Evolutionary conservation across 2,329 filamentous ascomycete genomes (phyloP).

Genomic region (Tolypocladium pustulatum): DNA sequence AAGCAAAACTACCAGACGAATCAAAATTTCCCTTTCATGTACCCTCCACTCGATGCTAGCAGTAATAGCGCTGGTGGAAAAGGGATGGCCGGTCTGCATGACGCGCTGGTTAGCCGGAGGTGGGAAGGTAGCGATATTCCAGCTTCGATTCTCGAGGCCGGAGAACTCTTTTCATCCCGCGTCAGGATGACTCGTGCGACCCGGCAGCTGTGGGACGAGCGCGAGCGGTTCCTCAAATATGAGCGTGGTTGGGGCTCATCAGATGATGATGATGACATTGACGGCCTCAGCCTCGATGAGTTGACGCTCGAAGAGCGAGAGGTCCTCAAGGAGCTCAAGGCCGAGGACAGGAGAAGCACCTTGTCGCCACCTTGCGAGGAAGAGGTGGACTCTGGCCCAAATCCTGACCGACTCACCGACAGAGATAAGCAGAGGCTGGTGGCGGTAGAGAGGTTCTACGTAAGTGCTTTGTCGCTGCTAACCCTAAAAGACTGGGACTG

Average conservation of each 20-base stretch:
- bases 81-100: conserved; percentile 69
- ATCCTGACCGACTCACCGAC: conserved; percentile 34
- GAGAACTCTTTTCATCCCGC: conserved; percentile 78
- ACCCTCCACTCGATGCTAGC: conserved; percentile 79
- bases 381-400: conserved; percentile 36
- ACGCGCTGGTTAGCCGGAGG: conserved; percentile 66
- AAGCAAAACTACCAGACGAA: conserved; percentile 99
- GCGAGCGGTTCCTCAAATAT: conserved; percentile 82
- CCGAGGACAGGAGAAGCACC: conserved; percentile 21
- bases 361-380: conserved; percentile 10
- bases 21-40: conserved; percentile 96
- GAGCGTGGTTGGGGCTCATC: conserved; percentile 69
- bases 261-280: conserved; percentile 30
- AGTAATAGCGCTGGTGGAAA: conserved; percentile 90
- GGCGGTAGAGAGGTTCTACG: conserved; percentile 76
- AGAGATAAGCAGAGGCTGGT: conserved; percentile 54
- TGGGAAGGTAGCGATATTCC: conserved; percentile 96
- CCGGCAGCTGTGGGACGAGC: conserved; percentile 88
- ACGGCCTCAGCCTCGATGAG: conserved; percentile 36
- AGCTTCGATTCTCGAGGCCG: conserved; percentile 88
- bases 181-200: conserved; percentile 88
- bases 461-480: conserved; percentile 34
- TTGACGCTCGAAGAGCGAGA: conserved; percentile 29
- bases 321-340: conserved; percentile 30
- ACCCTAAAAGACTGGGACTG: not conserved